Evolutionary conservation across 805 yeast genomes (phyloP).

Genomic region (Priceomyces castillae): DNA sequence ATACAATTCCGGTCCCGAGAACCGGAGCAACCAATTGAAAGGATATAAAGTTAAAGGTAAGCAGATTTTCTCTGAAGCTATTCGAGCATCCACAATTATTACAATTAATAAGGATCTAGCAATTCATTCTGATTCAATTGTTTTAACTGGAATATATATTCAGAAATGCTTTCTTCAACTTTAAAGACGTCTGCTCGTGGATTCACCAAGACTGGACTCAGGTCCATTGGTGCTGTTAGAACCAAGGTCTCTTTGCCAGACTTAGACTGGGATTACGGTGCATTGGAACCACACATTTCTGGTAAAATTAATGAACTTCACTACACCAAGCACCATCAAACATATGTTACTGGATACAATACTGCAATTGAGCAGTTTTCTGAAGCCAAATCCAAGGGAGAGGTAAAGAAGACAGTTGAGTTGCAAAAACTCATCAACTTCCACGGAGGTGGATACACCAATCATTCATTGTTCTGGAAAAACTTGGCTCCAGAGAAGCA

Average conservation of each 20-base stretch:
- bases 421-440: slow-evolving; percentile 46
- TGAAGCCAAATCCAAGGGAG: slow-evolving; percentile 35
- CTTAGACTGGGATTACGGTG: slow-evolving; percentile 46
- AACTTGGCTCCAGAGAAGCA: slow-evolving; percentile 43
- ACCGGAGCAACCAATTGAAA: slow-evolving; percentile 7
- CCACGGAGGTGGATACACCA: slow-evolving; percentile 52
- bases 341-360: slow-evolving; percentile 48
- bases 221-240: slow-evolving; percentile 22
- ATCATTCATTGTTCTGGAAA: slow-evolving; percentile 51
- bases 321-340: slow-evolving; percentile 50
- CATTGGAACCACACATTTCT: slow-evolving; percentile 48
- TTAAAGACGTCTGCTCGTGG: slow-evolving; percentile 13
- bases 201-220: slow-evolving; percentile 7
- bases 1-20: not conserved
- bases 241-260: slow-evolving; percentile 38
- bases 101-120: not conserved
- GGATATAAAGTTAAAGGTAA: not conserved
- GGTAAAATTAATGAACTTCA: slow-evolving; percentile 48
- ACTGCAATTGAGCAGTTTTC: slow-evolving; percentile 41
- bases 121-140: not conserved
- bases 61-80: not conserved
- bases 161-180: slow-evolving; percentile 15
- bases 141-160: not conserved
- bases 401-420: slow-evolving; percentile 40
- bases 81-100: not conserved